These are phyloP conservation scores for Beauveria varroae DNA, from an alignment of 2,329 filamentous ascomycete genomes.

Conservation along the genomic window DNA sequence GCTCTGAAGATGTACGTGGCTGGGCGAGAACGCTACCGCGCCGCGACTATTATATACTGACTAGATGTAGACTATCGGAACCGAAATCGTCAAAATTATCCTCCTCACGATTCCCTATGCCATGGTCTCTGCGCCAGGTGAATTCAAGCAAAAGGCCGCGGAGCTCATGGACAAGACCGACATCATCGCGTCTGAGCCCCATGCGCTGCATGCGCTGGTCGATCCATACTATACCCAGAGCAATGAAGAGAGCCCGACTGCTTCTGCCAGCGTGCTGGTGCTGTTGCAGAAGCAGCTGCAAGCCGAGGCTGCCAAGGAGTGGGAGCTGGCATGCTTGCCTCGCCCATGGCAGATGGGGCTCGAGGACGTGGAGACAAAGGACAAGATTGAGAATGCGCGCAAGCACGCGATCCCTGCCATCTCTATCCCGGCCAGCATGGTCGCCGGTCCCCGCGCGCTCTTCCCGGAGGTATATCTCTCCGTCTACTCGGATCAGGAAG, in stretches of 20 bases:
- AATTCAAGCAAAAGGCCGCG: conserved; percentile 64
- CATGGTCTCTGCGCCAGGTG: conserved; percentile 63
- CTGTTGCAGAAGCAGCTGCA: conserved; percentile 83
- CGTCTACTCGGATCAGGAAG: conserved; percentile 81
- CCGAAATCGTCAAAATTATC: conserved; percentile 95
- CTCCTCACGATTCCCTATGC: conserved; percentile 89
- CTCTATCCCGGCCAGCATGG: conserved; percentile 65
- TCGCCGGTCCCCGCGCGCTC: conserved; percentile 64
- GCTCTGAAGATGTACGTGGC: conserved; percentile 75
- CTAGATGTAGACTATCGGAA: conserved; percentile 49
- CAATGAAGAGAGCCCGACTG: conserved; percentile 54
- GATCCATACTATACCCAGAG: conserved; percentile 70
- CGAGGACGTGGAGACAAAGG: conserved; percentile 52
- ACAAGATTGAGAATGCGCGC: conserved; percentile 49
- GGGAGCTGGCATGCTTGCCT: conserved; percentile 65
- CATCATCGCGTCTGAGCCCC: conserved; percentile 83
- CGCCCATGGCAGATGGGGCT: conserved; percentile 59
- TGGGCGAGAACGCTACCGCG: neutral
- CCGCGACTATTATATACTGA: neutral
- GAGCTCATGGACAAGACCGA: conserved; percentile 89
- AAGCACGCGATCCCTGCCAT: conserved; percentile 77
- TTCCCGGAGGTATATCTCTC: conserved; percentile 95
- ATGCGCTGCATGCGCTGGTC: conserved; percentile 76
- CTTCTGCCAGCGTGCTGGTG: conserved; percentile 63
- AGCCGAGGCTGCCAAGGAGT: conserved; percentile 63